phyloP scores from a whole-genome alignment of 257 asterid species.

The Ligustrum vulgare region DNA sequence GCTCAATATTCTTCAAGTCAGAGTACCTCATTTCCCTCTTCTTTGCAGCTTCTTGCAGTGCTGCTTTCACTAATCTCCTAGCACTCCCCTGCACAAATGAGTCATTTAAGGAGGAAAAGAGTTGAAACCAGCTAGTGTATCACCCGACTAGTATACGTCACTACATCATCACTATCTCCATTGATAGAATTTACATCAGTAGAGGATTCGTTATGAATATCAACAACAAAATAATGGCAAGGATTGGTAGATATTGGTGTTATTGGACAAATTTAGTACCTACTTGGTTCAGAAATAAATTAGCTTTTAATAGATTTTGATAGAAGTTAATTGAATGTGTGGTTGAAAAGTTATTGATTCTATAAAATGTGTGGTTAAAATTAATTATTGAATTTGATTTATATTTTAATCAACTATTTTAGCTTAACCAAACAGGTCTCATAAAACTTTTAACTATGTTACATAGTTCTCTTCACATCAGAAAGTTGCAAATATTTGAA shows the following conservation, averaged over 20 bases:
- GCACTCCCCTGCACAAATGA: conserved; percentile 48
- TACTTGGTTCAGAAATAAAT: too few relatives aligned
- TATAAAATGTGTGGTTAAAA: too few relatives aligned
- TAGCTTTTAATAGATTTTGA: too few relatives aligned
- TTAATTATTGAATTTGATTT: too few relatives aligned
- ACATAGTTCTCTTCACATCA: neutral
- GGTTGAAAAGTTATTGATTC: too few relatives aligned
- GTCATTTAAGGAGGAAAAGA: neutral
- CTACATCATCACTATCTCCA: too few relatives aligned
- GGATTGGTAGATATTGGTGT: neutral
- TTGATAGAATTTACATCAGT: too few relatives aligned
- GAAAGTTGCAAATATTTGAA: neutral
- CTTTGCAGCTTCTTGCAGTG: conserved; percentile 55
- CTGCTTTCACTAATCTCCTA: conserved; percentile 51
- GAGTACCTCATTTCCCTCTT: conserved; percentile 64
- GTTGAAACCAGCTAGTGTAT: neutral
- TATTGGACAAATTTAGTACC: neutral
- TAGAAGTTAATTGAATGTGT: too few relatives aligned
- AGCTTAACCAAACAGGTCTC: too few relatives aligned
- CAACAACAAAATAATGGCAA: neutral
- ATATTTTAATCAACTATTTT: too few relatives aligned
- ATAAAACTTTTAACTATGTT: neutral
- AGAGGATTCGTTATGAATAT: too few relatives aligned
- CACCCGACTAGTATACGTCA: neutral
- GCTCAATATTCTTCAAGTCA: conserved; percentile 48